A percentile compares a stretch with the other conserved stretches of the same genome.
These are phyloP conservation scores for Coemansia sp. DNA, from an alignment of 192 early-diverging fungal genomes.

Conservation along the genomic window DNA sequence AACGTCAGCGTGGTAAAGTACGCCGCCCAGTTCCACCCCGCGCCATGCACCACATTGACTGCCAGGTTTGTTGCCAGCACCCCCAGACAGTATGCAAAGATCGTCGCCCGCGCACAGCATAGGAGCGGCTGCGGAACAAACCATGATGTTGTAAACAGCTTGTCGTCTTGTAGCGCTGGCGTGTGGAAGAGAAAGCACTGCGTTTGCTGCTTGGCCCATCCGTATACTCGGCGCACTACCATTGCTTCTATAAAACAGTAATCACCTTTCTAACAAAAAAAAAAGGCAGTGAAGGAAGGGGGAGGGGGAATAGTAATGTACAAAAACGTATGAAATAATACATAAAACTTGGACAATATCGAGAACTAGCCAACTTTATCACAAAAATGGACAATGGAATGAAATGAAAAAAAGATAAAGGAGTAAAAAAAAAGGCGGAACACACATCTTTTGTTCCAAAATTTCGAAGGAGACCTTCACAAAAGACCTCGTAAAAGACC, in stretches of 20 bases:
- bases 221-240: neutral
- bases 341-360: no score
- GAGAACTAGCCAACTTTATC: no score
- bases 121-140: conserved; percentile 29
- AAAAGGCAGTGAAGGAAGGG: no score
- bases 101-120: neutral
- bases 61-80: conserved; percentile 40
- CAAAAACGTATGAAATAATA: no score
- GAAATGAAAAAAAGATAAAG: no score
- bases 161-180: conserved; percentile 23
- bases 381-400: no score
- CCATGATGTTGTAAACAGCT: conserved; percentile 35
- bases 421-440: no score
- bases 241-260: neutral
- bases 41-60: conserved; percentile 36
- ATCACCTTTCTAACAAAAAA: no score
- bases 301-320: no score
- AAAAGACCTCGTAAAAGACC: no score
- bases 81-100: conserved; percentile 39
- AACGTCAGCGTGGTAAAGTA: conserved; percentile 54
- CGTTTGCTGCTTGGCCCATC: conserved; percentile 3
- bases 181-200: conserved; percentile 44
- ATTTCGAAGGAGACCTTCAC: no score
- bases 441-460: no score
- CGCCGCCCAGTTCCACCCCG: conserved; percentile 53